These are phyloP conservation scores for Phytophthora palmivora DNA, from an alignment of 352 stramenopile genomes.

Conservation along the genomic window DNA sequence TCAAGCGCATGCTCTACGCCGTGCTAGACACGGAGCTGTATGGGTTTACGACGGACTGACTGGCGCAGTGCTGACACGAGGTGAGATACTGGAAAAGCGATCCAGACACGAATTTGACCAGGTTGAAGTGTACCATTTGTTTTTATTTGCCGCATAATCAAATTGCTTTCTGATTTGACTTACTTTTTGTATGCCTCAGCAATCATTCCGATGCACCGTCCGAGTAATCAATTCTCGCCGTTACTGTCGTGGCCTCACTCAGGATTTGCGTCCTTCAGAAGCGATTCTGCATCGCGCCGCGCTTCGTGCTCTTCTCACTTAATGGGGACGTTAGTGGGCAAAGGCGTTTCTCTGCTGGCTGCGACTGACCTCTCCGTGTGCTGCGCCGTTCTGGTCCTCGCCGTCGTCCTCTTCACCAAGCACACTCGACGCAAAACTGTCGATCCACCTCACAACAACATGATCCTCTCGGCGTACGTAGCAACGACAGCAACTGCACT, in stretches of 20 bases:
- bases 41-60: slow-evolving; percentile 68
- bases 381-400: slow-evolving; percentile 36
- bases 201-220: slow-evolving; percentile 18
- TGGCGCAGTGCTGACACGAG: background rate
- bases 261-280: slow-evolving; percentile 17
- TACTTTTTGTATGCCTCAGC: slow-evolving; percentile 7
- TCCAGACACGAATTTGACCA: slow-evolving; percentile 12
- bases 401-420: slow-evolving; percentile 24
- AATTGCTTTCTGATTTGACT: too few species aligned
- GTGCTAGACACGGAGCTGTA: slow-evolving; percentile 69
- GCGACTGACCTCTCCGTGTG: slow-evolving; percentile 30
- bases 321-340: slow-evolving; percentile 11
- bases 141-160: slow-evolving; percentile 31
- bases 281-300: slow-evolving; percentile 8
- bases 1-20: slow-evolving; percentile 66
- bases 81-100: slow-evolving; percentile 12
- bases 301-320: background rate
- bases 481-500: slow-evolving; percentile 6
- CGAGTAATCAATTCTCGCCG: slow-evolving; percentile 2
- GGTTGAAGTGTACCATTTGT: slow-evolving; percentile 31
- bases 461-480: slow-evolving; percentile 39
- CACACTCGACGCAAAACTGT: slow-evolving; percentile 17
- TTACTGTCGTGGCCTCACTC: too few species aligned
- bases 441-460: slow-evolving; percentile 3
- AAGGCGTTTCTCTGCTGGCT: slow-evolving; percentile 17